Base-by-base conservation (phyloP, 1,284 basidiomycete species). In the Macrocystidia cucumis region DNA sequence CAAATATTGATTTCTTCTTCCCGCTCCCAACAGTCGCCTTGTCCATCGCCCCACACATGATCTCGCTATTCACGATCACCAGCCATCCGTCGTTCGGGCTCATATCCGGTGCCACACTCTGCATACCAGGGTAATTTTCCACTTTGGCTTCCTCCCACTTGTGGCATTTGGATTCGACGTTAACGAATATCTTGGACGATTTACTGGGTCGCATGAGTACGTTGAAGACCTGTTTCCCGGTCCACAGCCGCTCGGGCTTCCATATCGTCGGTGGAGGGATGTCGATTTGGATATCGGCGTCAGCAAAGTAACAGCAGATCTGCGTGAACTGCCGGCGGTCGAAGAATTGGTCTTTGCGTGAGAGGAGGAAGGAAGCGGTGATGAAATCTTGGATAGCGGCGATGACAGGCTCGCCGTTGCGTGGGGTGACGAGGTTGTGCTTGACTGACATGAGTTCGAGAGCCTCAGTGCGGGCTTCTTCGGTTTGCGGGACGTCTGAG, bases 11-110 rank as follows among this genome's bases (percentile, higher is more conserved):
- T 57, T 97, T 98, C 71, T 98, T 98, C 74, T 98, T 98, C 37
- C 96, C 96, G 51, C 91, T 90, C 39, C 96, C 96, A 4, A 98
- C 89, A 0, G 92, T 98, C 13, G 90, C 90, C 66, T 99, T 99
- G 67, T 99, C 96, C 77, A 98, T 96, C 6, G 95, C 89, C 33
- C 96, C 96, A 52, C 95, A 98, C 91, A 98, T 98, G 53, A 99
- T 92, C 61, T 98, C 93, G 55, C 89, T 93, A 59, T 98, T 99
- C 44, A 93, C 81, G 37, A 99, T 84, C 39, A 98, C 96, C 20
- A 99, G 75, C 80, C 91, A 98, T 1, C 95, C 95, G 52, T 99
- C 96, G 55, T 98, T 98, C 0, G 95, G 93, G 7, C 89, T 88
- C 64, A 99, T 74, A 55, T 98, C 96, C 9, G 79, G 74, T 9